phyloP scores from a whole-genome alignment of 495 filamentous ascomycete genomes.

The Penicillium cosmopolitanum region DNA sequence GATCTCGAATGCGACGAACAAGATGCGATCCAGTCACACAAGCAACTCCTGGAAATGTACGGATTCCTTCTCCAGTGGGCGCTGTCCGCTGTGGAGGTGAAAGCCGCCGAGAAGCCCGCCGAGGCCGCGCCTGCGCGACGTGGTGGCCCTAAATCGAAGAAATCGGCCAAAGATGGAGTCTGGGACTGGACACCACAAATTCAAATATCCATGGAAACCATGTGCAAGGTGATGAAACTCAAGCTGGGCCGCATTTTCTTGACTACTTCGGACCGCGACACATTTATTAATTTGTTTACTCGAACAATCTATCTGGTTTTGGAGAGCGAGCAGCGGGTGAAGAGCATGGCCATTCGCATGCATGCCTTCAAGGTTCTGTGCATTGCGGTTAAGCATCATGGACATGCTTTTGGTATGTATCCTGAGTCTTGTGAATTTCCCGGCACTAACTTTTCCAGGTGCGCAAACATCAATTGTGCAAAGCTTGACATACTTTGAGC shows the following conservation, averaged over 20 bases:
- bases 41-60: conserved; percentile 89
- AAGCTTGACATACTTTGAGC: conserved; percentile 97
- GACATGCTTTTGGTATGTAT: conserved; percentile 88
- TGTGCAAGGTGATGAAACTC: conserved; percentile 94
- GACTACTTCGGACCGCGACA: conserved; percentile 96
- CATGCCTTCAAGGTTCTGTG: conserved; percentile 96
- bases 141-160: conserved; percentile 81
- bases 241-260: conserved; percentile 91
- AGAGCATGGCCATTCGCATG: conserved; percentile 90
- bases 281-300: conserved; percentile 89
- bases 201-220: conserved; percentile 83
- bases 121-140: conserved; percentile 68
- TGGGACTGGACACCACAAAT: conserved; percentile 92
- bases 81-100: conserved; percentile 87
- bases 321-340: conserved; percentile 91
- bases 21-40: conserved; percentile 82
- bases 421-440: not conserved
- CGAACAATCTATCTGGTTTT: conserved; percentile 92
- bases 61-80: conserved; percentile 95
- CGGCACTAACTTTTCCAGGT: conserved; percentile 54
- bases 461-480: conserved; percentile 98
- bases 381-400: conserved; percentile 97
- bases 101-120: conserved; percentile 84
- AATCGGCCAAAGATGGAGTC: conserved; percentile 68
- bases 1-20: conserved; percentile 92